These are phyloP conservation scores for Gloeophyllum trabeum DNA, from an alignment of 768 basidiomycete genomes.

Conservation along the genomic window DNA sequence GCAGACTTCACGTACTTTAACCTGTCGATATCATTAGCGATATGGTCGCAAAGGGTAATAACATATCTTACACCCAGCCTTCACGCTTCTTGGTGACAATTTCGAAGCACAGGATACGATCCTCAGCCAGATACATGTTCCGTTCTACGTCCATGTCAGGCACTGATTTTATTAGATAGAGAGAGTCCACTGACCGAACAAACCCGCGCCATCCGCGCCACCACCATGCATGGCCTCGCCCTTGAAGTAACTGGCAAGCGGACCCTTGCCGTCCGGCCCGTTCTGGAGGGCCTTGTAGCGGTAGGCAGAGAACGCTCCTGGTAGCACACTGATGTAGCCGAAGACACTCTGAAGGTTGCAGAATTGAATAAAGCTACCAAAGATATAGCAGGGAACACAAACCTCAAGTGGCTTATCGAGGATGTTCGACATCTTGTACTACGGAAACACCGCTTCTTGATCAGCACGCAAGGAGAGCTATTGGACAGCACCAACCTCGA, in stretches of 20 bases:
- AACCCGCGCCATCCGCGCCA: conserved; percentile 45
- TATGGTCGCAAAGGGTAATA: neutral
- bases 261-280: conserved; percentile 80
- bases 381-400: conserved; percentile 11
- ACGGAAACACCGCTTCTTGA: neutral
- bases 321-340: conserved; percentile 80
- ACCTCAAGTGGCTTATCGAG: conserved; percentile 93
- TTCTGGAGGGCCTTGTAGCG: conserved; percentile 83
- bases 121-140: conserved; percentile 89
- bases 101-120: conserved; percentile 88
- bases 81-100: conserved; percentile 85
- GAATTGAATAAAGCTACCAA: neutral
- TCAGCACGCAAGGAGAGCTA: neutral
- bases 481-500: conserved; percentile 40
- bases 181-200: conserved; percentile 34
- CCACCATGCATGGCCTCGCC: conserved; percentile 80
- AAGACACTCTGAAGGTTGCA: conserved; percentile 50
- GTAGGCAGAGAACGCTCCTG: conserved; percentile 89
- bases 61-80: conserved; percentile 58
- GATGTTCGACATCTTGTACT: conserved; percentile 95
- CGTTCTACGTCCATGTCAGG: conserved; percentile 45
- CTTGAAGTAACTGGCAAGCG: conserved; percentile 88
- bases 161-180: conserved; percentile 1
- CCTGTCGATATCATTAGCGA: conserved; percentile 21
- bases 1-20: conserved; percentile 89